A percentile compares a stretch with the other conserved stretches of the same genome.
phyloP scores from a whole-genome alignment of 495 filamentous ascomycete species.

The Aspergillus cristatus region DNA sequence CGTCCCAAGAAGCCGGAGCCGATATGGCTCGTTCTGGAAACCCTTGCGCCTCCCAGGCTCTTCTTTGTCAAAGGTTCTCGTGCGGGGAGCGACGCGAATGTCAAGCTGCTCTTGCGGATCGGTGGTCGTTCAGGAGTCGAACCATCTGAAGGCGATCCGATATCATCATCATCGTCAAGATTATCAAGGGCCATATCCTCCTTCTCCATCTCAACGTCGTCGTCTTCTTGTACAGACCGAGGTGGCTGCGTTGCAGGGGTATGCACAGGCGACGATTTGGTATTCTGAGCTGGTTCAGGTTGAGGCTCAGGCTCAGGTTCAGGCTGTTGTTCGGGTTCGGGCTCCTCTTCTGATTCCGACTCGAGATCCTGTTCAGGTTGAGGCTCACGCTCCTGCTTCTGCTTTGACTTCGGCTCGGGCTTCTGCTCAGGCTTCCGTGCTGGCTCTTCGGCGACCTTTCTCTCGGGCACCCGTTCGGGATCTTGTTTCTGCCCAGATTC shows the following conservation, averaged over 20 bases:
- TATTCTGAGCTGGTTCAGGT: neutral
- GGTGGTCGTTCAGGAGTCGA: conserved; percentile 53
- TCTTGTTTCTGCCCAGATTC: conserved; percentile 4
- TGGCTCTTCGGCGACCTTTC: conserved; percentile 1
- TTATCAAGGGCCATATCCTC: conserved; percentile 42
- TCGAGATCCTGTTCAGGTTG: conserved; percentile 7
- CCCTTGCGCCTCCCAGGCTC: conserved; percentile 63
- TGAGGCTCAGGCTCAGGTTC: conserved; percentile 1
- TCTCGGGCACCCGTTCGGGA: too few relatives aligned
- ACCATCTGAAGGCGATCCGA: conserved; percentile 50
- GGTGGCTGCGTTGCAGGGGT: conserved; percentile 4
- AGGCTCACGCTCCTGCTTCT: conserved; percentile 2
- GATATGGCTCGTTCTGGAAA: conserved; percentile 70
- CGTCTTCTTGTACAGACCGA: conserved; percentile 13
- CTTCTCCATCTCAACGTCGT: conserved; percentile 19
- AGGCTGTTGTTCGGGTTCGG: conserved; percentile 9
- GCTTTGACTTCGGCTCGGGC: conserved; percentile 5
- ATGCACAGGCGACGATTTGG: conserved; percentile 14
- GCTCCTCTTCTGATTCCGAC: conserved; percentile 5
- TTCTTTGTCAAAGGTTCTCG: conserved; percentile 77
- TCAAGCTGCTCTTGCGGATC: conserved; percentile 85
- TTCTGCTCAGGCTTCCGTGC: conserved; percentile 11
- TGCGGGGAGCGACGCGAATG: conserved; percentile 84
- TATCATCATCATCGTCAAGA: conserved; percentile 45
- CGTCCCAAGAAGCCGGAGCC: conserved; percentile 51